Evolutionary conservation across 2,329 filamentous ascomycete species (phyloP).

Genomic region (Seiridium cupressi): DNA sequence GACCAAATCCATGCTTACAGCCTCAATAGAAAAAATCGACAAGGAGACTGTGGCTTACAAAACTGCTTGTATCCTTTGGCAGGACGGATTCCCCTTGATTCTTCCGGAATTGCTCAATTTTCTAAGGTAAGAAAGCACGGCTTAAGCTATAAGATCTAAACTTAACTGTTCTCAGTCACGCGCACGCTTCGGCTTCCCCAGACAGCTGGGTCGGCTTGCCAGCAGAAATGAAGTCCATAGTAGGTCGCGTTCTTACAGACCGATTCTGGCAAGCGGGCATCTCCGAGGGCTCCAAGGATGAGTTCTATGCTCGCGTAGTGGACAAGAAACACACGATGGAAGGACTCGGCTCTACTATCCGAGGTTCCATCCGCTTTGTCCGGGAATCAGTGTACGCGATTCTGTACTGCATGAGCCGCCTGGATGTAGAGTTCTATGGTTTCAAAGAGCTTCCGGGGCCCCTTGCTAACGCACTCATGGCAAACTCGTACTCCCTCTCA

Average conservation of each 20-base stretch:
- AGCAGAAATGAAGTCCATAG: conserved; percentile 71
- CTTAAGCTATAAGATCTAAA: background rate
- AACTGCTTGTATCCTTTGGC: conserved; percentile 80
- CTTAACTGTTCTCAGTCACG: conserved; percentile 55
- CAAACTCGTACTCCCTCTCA: conserved; percentile 77
- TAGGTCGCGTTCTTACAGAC: conserved; percentile 83
- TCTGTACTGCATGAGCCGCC: conserved; percentile 85
- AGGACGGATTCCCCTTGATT: conserved; percentile 75
- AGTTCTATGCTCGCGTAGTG: conserved; percentile 90
- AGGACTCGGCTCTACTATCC: conserved; percentile 89
- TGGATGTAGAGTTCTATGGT: conserved; percentile 89
- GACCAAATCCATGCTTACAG: conserved; percentile 89
- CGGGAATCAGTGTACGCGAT: conserved; percentile 94
- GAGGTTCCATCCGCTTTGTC: conserved; percentile 84
- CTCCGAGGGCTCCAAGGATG: conserved; percentile 90
- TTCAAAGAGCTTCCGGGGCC: conserved; percentile 79
- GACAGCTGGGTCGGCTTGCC: conserved; percentile 79
- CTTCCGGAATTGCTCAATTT: conserved; percentile 85
- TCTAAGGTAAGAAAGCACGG: conserved; percentile 52
- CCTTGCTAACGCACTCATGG: conserved; percentile 80
- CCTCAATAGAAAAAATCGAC: conserved; percentile 85
- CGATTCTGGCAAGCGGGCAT: conserved; percentile 99
- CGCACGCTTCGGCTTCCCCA: conserved; percentile 87
- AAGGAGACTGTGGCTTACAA: conserved; percentile 71
- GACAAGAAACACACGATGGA: conserved; percentile 88